A percentile compares a stretch with the other conserved stretches of the same genome.
Evolutionary conservation across 2,329 filamentous ascomycete species (phyloP).

Genomic region (Gaeumannomyces sp.): DNA sequence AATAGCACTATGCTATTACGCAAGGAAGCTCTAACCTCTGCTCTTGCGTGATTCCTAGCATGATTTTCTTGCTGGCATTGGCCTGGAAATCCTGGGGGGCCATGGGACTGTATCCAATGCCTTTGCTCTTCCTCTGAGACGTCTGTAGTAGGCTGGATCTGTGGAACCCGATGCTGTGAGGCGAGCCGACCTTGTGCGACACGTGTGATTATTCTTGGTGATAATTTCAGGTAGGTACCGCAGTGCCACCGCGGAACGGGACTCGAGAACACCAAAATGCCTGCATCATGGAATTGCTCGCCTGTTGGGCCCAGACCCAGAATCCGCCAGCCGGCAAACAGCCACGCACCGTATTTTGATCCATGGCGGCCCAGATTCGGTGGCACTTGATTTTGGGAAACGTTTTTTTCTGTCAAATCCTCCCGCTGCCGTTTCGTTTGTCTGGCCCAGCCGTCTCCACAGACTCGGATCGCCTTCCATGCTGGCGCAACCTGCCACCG

Average conservation of each 20-base stretch:
- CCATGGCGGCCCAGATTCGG: too few species aligned
- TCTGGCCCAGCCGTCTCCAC: background rate
- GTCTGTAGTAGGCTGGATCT: background rate
- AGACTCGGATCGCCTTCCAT: too few species aligned
- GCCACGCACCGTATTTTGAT: background rate
- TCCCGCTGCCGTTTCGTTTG: background rate
- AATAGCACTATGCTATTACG: too few species aligned
- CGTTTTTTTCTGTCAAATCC: background rate
- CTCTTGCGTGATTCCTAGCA: background rate
- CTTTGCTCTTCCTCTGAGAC: background rate
- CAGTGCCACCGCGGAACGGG: background rate
- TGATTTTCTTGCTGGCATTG: background rate
- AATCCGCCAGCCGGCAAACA: background rate
- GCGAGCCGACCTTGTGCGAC: background rate
- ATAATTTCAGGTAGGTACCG: background rate
- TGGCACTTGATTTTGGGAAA: background rate
- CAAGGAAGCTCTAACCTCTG: too few species aligned
- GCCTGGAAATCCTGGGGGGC: background rate
- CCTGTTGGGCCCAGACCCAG: background rate
- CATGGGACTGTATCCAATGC: background rate
- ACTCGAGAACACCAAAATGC: background rate
- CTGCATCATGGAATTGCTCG: background rate
- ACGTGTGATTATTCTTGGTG: background rate
- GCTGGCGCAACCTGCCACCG: background rate
- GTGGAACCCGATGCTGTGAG: background rate